Evolutionary conservation across 768 basidiomycete genomes (phyloP).

Genomic region (Lanmaoa pseudosensibilis): DNA sequence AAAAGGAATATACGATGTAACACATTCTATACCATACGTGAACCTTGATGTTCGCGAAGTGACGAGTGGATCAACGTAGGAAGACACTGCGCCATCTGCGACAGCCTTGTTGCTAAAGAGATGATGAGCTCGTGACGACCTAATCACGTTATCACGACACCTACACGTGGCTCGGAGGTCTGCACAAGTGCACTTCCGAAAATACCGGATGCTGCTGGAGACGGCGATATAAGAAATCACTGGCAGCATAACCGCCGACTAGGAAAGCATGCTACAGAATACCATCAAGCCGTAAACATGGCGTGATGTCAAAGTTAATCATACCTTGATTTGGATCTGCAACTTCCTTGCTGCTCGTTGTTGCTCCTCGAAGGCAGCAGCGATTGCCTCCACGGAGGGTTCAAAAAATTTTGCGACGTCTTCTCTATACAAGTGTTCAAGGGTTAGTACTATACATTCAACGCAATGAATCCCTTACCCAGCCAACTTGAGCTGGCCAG

Average conservation of each 20-base stretch:
- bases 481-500: conserved; percentile 37
- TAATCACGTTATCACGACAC: conserved; percentile 6
- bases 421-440: conserved; percentile 18
- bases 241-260: conserved; percentile 53
- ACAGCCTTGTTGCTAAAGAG: conserved; percentile 44
- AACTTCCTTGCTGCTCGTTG: conserved; percentile 14
- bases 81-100: conserved; percentile 47
- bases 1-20: conserved; percentile 24
- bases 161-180: conserved; percentile 53
- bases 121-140: background rate
- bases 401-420: conserved; percentile 43
- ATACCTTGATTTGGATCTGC: conserved; percentile 29
- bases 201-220: conserved; percentile 39
- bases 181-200: conserved; percentile 40
- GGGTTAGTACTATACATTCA: background rate
- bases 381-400: conserved; percentile 39
- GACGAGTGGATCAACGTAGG: conserved; percentile 46
- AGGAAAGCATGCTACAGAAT: conserved; percentile 40
- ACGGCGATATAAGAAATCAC: conserved; percentile 43
- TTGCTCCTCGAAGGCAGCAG: conserved; percentile 35
- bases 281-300: background rate
- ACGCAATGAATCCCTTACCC: conserved; percentile 30
- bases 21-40: conserved; percentile 39
- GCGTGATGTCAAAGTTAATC: too few species aligned
- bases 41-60: conserved; percentile 41